Conservation (phyloP, 2,329 filamentous ascomycete genomes). For the Aureobasidium sp. region DNA sequence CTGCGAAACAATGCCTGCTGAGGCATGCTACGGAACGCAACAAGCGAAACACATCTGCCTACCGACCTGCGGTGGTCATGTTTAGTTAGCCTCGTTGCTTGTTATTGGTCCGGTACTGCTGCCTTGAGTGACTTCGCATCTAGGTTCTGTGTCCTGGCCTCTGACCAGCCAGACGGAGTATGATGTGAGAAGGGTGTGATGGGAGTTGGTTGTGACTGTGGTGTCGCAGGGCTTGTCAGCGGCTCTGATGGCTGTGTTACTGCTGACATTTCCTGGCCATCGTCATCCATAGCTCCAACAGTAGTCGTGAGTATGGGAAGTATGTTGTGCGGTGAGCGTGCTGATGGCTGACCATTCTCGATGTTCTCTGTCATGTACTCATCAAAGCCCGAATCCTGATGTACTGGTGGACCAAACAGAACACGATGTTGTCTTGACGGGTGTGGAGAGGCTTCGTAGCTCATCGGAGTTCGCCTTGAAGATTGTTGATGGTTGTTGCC, state of each 20-base stretch:
- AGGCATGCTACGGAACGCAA: neutral
- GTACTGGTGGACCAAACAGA: conserved; percentile 16
- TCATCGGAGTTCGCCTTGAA: neutral
- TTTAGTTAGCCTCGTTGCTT: neutral
- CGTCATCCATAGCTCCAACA: neutral
- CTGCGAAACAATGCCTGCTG: neutral
- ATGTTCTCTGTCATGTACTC: conserved; percentile 19
- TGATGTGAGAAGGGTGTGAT: conserved; percentile 4
- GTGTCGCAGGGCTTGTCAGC: neutral
- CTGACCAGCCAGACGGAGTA: neutral
- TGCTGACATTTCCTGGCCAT: neutral
- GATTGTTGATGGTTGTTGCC: neutral
- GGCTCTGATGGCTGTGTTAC: neutral
- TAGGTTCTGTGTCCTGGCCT: neutral
- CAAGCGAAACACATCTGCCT: neutral
- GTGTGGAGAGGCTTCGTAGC: neutral
- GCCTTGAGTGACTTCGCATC: neutral
- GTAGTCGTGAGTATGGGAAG: neutral
- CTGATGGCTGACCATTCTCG: neutral
- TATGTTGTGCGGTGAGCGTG: neutral
- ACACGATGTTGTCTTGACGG: neutral
- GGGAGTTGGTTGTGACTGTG: neutral
- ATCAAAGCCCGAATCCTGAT: conserved; percentile 31
- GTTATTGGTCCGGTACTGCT: neutral
- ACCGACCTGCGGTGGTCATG: neutral